A percentile compares a stretch with the other conserved stretches of the same genome.
phyloP scores from a whole-genome alignment of 2,329 filamentous ascomycete species.

The Nannizzia gypsea region DNA sequence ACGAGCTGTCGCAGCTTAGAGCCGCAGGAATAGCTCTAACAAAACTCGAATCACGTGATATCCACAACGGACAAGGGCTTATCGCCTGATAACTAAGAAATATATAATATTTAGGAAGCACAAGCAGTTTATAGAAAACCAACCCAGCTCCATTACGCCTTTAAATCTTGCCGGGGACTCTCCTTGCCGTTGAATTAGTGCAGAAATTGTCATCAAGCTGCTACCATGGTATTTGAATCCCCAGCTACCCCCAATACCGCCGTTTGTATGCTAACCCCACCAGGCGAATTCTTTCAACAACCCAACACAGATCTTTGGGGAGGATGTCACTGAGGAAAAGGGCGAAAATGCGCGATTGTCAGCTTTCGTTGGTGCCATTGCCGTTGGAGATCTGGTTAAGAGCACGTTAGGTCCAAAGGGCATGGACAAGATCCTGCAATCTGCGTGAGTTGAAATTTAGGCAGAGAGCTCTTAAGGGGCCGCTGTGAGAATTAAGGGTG shows the following conservation, averaged over 20 bases:
- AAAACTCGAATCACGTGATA: background rate
- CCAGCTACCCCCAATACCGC: background rate
- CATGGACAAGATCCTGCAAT: slow-evolving; percentile 98
- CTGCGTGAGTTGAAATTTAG: slow-evolving; percentile 49
- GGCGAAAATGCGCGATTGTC: slow-evolving; percentile 97
- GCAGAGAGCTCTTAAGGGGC: background rate
- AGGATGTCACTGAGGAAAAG: slow-evolving; percentile 95
- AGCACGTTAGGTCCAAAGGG: slow-evolving; percentile 94
- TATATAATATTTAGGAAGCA: background rate
- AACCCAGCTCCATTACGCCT: background rate
- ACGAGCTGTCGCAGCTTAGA: background rate
- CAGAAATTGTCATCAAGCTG: background rate
- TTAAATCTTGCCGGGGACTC: background rate
- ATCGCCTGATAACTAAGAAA: background rate
- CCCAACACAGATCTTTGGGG: slow-evolving; percentile 95
- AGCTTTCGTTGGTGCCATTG: slow-evolving; percentile 97
- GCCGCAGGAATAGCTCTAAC: background rate
- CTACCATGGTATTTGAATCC: slow-evolving; percentile 11
- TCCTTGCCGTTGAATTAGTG: background rate
- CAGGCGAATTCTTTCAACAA: slow-evolving; percentile 42
- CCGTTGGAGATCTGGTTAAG: slow-evolving; percentile 94
- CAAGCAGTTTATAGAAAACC: background rate
- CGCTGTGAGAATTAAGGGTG: background rate
- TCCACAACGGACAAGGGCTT: background rate
- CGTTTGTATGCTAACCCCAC: background rate